Base-by-base conservation (phyloP, 345 rosid species). In the Isatis tinctoria region DNA sequence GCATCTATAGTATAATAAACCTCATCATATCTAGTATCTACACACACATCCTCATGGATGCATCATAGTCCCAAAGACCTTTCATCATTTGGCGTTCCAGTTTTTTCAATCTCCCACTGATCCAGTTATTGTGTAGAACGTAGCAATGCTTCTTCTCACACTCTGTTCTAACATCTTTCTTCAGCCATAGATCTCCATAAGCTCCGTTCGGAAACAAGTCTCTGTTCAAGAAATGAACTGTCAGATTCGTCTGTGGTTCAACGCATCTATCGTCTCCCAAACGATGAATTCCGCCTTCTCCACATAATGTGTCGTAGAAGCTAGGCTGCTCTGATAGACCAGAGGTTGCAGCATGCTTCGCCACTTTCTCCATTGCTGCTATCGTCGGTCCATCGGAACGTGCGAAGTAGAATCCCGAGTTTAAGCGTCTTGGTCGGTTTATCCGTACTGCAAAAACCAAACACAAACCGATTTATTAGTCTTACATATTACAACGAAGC, bases 121-220 rank as follows among this genome's bases (percentile, higher is more conserved):
- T 84, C 95, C 96, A 91, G 35, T 87, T 94, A 74, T 87, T 90
- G 26, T 91, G 97, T 66, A 94, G 85, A 77, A 94, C 78, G n/a
- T 82, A 79, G 66, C 90, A 93, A 24, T 82, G 90, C 66, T 41
- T 82, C 79, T 77, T 82, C 69, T 43, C 75, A 20, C 98, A 94
- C 70, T 87, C 81, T 66, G 66, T 77, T 78, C 75, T 83, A 20
- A 90, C 89, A 49, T 87, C 79, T 60, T 77, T 60, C 69, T 82
- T 84, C 59, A 84, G 76, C 98, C 96, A 91, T n/a, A 91, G 59
- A 40, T 84, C 87, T 65, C 78, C 36, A 74, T 86, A 94, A 33
- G 97, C 97, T 65, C 97, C 99, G 61, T 94, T 91, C 6, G 99
- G 99, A 72, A 91, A 94, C 54, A 88, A 85, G 69, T 88, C 82